These are phyloP conservation scores for Komagataea norvegica DNA, from an alignment of 1,139 yeast genomes.

Conservation along the genomic window DNA sequence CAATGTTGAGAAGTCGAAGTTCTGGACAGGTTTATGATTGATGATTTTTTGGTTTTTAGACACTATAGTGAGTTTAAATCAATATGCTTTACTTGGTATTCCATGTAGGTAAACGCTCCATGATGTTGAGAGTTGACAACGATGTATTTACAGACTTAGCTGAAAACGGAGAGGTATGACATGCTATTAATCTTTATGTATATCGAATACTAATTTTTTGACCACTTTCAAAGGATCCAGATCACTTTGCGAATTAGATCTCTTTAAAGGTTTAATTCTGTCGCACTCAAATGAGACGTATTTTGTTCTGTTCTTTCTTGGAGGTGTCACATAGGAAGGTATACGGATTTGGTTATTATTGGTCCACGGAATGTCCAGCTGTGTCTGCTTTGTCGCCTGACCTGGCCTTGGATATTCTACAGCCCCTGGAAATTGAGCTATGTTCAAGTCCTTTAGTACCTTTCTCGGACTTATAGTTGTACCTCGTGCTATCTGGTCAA, in stretches of 20 bases:
- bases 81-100: too few relatives aligned
- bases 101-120: too few relatives aligned
- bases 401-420: constrained; percentile 11
- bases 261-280: constrained; percentile 12
- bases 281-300: constrained; percentile 16
- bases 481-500: constrained; percentile 1
- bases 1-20: constrained; percentile 25
- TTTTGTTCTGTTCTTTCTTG: constrained; percentile 20
- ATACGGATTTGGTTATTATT: constrained; percentile 11
- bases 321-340: constrained; percentile 25
- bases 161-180: too few relatives aligned
- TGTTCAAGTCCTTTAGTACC: constrained; percentile 15
- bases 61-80: neutral
- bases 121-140: too few relatives aligned
- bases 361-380: constrained; percentile 18
- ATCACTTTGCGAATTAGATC: constrained; percentile 17
- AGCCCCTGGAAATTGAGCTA: constrained; percentile 17
- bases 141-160: too few relatives aligned
- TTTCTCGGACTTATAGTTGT: neutral
- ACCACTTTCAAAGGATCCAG: constrained; percentile 17
- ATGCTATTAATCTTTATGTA: constrained; percentile 18
- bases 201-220: constrained; percentile 22
- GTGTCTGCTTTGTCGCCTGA: constrained; percentile 8
- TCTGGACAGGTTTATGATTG: constrained; percentile 17
- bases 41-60: neutral